Evolutionary conservation across 2,329 filamentous ascomycete species (phyloP).

Genomic region (Beauveria brongniartii): DNA sequence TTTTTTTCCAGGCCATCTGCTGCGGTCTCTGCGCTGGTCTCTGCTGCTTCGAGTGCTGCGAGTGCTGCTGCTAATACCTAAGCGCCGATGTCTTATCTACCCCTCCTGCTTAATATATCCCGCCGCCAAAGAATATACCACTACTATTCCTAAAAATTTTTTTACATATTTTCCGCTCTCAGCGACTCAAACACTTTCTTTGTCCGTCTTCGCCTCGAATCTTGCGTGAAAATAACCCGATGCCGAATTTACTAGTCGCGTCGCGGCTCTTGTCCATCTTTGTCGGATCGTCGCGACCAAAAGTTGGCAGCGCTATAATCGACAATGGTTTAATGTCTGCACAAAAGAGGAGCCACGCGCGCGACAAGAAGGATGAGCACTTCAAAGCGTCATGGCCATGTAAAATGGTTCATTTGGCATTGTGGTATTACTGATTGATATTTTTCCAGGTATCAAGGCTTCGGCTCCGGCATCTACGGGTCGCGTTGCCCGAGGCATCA

Average conservation of each 20-base stretch:
- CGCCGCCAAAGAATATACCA: background rate
- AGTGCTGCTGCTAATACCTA: constrained; percentile 22
- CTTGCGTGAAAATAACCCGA: background rate
- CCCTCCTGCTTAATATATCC: background rate
- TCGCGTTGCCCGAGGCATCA: background rate
- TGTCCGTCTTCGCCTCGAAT: background rate
- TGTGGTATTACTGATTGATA: background rate
- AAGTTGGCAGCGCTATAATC: background rate
- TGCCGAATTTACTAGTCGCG: background rate
- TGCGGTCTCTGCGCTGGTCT: constrained; percentile 33
- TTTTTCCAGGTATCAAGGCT: background rate
- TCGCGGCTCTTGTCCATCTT: background rate
- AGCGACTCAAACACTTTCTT: background rate
- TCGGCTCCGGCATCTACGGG: background rate
- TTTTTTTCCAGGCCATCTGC: constrained; percentile 26
- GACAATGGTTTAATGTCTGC: background rate
- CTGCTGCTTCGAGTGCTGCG: constrained; percentile 30
- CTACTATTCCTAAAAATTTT: background rate
- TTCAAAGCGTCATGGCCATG: background rate
- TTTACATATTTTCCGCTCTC: background rate
- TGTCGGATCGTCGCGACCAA: background rate
- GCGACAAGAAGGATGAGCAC: background rate
- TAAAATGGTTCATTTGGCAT: background rate
- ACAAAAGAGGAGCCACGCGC: background rate
- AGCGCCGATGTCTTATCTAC: background rate